Conservation (phyloP, 169 alveolate genomes). For the Miamiensis avidus region DNA sequence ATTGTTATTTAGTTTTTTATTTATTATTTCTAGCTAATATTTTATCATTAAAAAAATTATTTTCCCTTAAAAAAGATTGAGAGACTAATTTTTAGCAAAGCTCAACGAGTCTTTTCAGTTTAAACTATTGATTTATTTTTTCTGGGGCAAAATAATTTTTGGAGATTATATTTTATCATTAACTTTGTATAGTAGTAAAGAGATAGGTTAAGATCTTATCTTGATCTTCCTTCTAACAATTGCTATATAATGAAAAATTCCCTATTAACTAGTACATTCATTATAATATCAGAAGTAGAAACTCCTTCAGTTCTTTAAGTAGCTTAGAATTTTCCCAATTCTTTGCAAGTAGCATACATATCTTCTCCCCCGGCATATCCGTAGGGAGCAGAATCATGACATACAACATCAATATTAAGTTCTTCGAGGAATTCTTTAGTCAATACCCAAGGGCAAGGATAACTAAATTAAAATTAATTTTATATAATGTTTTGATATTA, state of each 20-base stretch:
- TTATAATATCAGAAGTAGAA: constrained; percentile 75
- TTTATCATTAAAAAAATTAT: no score
- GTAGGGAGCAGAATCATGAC: constrained; percentile 73
- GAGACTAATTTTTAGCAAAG: no score
- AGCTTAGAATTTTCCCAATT: constrained; percentile 61
- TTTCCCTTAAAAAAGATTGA: no score
- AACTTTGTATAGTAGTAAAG: no score
- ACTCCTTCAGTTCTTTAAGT: constrained; percentile 79
- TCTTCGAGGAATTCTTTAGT: constrained; percentile 54
- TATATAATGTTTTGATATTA: no score
- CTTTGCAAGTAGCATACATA: constrained; percentile 64
- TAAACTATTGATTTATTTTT: no score
- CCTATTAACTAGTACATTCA: constrained; percentile 66
- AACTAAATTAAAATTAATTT: constrained; percentile 7
- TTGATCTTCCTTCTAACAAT: neutral
- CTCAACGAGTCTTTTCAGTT: no score
- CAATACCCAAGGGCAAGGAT: constrained; percentile 69
- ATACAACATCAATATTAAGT: constrained; percentile 61
- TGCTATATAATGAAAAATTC: constrained; percentile 8
- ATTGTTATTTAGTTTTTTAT: no score
- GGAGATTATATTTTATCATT: neutral
- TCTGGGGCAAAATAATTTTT: neutral
- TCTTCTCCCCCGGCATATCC: constrained; percentile 60
- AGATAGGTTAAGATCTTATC: neutral
- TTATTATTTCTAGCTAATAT: no score